Percentiles rank a stretch among this genome's conserved stretches.
These are phyloP conservation scores for Fusarium sp. DNA, from an alignment of 2,329 filamentous ascomycete genomes.

Conservation along the genomic window DNA sequence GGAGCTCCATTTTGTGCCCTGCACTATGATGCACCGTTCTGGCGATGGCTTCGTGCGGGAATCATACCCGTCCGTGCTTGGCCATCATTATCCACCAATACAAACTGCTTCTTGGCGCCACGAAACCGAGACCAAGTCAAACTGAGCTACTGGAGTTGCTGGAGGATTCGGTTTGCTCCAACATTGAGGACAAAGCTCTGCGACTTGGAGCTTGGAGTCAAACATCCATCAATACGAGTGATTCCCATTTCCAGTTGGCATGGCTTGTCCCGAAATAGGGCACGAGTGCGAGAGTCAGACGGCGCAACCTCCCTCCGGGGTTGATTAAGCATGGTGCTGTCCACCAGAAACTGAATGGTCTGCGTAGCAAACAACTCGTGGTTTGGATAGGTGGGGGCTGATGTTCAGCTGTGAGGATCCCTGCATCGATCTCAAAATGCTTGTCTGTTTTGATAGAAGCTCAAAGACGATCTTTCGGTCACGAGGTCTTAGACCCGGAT, in stretches of 20 bases:
- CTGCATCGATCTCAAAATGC: conserved; percentile 30
- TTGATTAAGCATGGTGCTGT: conserved; percentile 6
- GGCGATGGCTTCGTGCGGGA: conserved; percentile 40
- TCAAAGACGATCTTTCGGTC: conserved; percentile 37
- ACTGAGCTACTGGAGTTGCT: not conserved
- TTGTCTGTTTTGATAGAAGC: conserved; percentile 19
- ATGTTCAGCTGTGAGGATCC: conserved; percentile 38
- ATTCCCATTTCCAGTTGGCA: not conserved
- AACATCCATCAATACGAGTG: not conserved
- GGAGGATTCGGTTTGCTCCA: not conserved
- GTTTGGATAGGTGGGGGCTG: conserved; percentile 22
- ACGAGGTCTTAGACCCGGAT: conserved; percentile 18
- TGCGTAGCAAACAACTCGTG: conserved; percentile 7
- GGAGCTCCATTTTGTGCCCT: conserved; percentile 10
- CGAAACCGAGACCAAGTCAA: not conserved
- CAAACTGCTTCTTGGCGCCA: conserved; percentile 1
- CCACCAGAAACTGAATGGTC: not conserved
- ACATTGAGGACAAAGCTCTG: not conserved
- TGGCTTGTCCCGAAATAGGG: conserved; percentile 17
- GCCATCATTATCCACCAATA: conserved; percentile 17
- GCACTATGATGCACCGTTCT: not conserved
- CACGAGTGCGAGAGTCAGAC: conserved; percentile 40
- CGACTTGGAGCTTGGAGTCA: not conserved
- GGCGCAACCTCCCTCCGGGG: conserved; percentile 38
- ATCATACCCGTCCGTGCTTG: conserved; percentile 23